Base-by-base conservation (phyloP, 805 yeast genomes). In the Kodamaea laetipori region DNA sequence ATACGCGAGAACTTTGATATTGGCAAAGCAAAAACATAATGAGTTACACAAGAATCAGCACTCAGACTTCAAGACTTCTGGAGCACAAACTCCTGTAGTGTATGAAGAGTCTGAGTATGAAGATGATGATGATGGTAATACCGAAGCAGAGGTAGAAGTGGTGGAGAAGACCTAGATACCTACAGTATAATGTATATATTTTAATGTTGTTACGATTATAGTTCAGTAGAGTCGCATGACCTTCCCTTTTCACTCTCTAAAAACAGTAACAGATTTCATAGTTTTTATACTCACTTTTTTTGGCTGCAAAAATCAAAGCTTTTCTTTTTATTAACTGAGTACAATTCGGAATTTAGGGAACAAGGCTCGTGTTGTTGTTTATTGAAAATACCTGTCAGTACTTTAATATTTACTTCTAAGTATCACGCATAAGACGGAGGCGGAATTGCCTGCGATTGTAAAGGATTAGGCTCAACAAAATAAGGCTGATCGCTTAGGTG, bases 1-100 rank as follows among this genome's bases (percentile, higher is more conserved):
- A 39, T 90, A 90, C 61, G 86, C 96, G 1, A 70, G 77, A 47
- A 77, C 75, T 26, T 61, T 85, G 51, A 75, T 81, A 17, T 45
- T 71, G 24, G 64, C 69, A 28, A 82, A 80, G 54, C 70, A 68
- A 17, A 61, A 66, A 42, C 51, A 58, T 38, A 63, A 61, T 37
- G 71, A 69, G 40, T 43, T 47, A 23, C 46, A 52, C 41, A 54
- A 45, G 44, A 42, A 40, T 9, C 47, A 46, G 9, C 50, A 48
- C 36, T 49, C 51, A 3, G 65, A 53, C 18, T 50, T 48, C 33
- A 27, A 26, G 8, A 18, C 42, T 7, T 61, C 65, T 0, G 69
- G 63, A 7, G 44, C 46, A 8, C 66, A 57, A 27, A 58, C 69
- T 1, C 67, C 70, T 1, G 51, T 45, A 9, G 54, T 52, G 2